Base-by-base conservation (phyloP, 345 rosid genomes). In the Hirschfeldia incana region DNA sequence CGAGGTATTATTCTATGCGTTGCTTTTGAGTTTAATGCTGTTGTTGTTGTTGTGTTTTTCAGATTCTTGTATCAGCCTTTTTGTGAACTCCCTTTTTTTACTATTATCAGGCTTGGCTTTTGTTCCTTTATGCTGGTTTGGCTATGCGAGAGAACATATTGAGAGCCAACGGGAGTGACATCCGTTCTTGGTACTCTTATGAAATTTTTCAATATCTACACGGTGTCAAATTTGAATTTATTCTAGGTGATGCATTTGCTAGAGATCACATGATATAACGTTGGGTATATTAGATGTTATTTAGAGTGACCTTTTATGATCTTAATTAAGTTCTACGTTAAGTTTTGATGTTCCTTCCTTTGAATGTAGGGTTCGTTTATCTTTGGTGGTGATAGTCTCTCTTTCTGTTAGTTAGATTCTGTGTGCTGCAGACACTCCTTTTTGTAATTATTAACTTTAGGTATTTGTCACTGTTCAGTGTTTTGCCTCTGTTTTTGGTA, bases 101-200 rank as follows among this genome's bases (percentile, higher is more conserved):
- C 1, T 21, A 21, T 21, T 21, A 28, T 76, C 76, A 95, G 98
- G 97, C 96, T 28, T 95, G 99, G 98, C 90, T 95, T 42, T 78
- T 93, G 76, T 92, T 95, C 87, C 99, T 95, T 69, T 93, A 95
- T 82, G 88, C 96, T 37, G 98, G 97, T 64, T 88, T 95, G 92
- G 93, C 93, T 51, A 80, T 95, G 87, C 93, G 99, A 67, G 99
- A 95, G 78, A 95, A 95, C 81, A 87, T 93, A 67, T 79, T 96
- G 81, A 88, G 94, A 85, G 97, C 91, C 44, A 96, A 96, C 73
- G 99, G 99, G 83, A 96, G 99, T 78, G 99, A 96, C 78, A 96
- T 96, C 80, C 98, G 99, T 81, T 87, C 98, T 42, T 96, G 99
- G 99, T 96, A 88, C 82, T 80, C 61, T 62, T 67, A 28, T 67